Base-by-base conservation (phyloP, 129 eudicot genomes). In the Lactuca sativa region DNA sequence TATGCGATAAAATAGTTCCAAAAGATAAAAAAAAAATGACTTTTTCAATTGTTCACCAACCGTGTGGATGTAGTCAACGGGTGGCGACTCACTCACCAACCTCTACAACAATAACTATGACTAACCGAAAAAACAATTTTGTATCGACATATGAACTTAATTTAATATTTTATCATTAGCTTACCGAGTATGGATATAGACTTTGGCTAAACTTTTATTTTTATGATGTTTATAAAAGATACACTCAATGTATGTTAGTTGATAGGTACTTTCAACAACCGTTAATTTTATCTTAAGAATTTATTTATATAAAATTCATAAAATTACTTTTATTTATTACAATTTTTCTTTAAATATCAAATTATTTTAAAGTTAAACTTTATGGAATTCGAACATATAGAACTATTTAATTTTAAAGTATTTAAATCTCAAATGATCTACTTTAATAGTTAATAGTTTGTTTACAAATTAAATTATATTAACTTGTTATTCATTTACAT, bases 61-160 rank as follows among this genome's bases (percentile, higher is more conserved):
- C 64, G 5, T 34, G 25, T 63, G 32, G 4, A 36, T 38, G 36
- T 51, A 63, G 70, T 73, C 78, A 25, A 54, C 13, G 6, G 33
- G 56, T 54, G 64, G 56, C 30, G 17, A 53, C 36, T 70, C 62
- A 62, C 77, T 16, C 70, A 73, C 77, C 77, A 1, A 73, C 69
- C 56, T 18, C 71, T 21, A 2, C 52, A 73, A 73, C 56, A 14
- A 30, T 40, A 63, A 54, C 33, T 56, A 54, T 54, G 11, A 38
- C 63, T 54, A 25, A 36, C 5, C 58, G 6, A 59, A 8, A 43
- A 43, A 40, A 7, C 9, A 11, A 40, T 7, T 43, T 9, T 12
- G 14, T 2, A 43, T 43, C 14, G 9, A 43, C 30, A 25, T 25
- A 25, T 25, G 30, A 25, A 25, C 30, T 25, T 25, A 25, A 2